Base-by-base conservation (phyloP, 345 rosid species). In the Nephelium lappaceum region DNA sequence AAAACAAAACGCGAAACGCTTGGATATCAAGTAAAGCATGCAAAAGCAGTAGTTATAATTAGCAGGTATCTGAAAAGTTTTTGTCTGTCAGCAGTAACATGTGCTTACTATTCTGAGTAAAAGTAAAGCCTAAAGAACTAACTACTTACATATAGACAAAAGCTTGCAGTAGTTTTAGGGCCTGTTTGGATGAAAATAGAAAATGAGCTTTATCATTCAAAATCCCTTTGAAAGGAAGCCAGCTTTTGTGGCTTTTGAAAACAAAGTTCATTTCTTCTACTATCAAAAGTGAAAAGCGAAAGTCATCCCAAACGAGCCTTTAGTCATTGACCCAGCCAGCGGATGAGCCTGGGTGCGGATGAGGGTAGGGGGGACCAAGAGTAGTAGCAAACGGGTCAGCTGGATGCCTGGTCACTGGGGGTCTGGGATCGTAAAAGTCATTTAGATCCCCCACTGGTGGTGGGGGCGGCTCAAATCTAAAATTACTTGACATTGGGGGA, bases 301-400 rank as follows among this genome's bases (percentile, higher is more conserved):
- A 31, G 36, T 31, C 36, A 31, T 31, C 36, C 36, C 36, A 31
- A 31, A 31, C 36, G 36, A 1, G 3, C 36, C 36, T 79, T 84
- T 89, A 93, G 39, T 92, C 94, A 43, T 92, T 72, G 72, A 92
- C 85, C 97, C 99, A 93, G 42, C 98, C 97, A 6, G 87, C 96
- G 4, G 87, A 78, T 0, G 89, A 81, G 47, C 67, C 78, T 0
- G 83, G 38, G 53, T 83, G 80, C 0, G 85, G 16, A 41, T 78
- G 86, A 3, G 84, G 84, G 61, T 69, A 73, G 27, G 70, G 69
- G 58, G 90, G 89, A 73, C 92, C 94, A 38, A 91, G 81, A 18
- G 91, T 85, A 76, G 88, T 91, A 11, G 85, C 89, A 77, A 78
- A 74, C 1, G 84, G 51, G 15, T 77, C 72, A 36, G 67, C 39